Evolutionary conservation across 75 land plant genomes (phyloP).

Genomic region (Pinus albicaulis): DNA sequence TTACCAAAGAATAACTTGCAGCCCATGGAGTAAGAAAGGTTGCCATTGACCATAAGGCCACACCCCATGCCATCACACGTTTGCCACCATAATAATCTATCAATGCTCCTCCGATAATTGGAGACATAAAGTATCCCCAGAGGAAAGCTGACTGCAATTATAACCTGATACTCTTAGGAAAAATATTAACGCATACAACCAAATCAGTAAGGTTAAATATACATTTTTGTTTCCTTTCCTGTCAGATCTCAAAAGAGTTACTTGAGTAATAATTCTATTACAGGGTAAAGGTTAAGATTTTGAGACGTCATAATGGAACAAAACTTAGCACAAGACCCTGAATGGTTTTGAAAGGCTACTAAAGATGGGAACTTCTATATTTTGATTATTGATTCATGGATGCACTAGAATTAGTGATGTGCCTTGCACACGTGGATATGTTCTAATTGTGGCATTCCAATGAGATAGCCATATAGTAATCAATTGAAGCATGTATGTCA

Average conservation of each 20-base stretch:
- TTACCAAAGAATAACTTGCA: constrained; percentile 66
- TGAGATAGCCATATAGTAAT: not conserved
- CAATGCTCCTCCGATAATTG: constrained; percentile 85
- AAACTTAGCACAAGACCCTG: not conserved
- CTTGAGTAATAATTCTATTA: not conserved
- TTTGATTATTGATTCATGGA: not conserved
- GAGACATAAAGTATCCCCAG: constrained; percentile 94
- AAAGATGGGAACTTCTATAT: constrained; percentile 5
- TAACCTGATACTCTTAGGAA: constrained; percentile 1
- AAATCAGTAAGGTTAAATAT: not conserved
- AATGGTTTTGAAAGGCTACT: not conserved
- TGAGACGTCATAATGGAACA: not conserved
- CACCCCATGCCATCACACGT: constrained; percentile 87
- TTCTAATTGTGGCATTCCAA: not conserved
- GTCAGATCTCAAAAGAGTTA: not conserved
- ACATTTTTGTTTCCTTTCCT: not conserved
- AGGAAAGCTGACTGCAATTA: constrained; percentile 92
- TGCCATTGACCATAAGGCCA: constrained; percentile 82
- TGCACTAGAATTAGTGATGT: not conserved
- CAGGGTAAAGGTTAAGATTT: not conserved
- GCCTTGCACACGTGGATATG: not conserved
- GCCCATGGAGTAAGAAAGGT: constrained; percentile 94
- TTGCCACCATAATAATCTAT: constrained; percentile 95
- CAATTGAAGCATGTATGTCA: not conserved
- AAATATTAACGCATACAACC: constrained; percentile 6